Evolutionary conservation across 192 early-diverging fungal species (phyloP).

Genomic region (Coemansia sp.): DNA sequence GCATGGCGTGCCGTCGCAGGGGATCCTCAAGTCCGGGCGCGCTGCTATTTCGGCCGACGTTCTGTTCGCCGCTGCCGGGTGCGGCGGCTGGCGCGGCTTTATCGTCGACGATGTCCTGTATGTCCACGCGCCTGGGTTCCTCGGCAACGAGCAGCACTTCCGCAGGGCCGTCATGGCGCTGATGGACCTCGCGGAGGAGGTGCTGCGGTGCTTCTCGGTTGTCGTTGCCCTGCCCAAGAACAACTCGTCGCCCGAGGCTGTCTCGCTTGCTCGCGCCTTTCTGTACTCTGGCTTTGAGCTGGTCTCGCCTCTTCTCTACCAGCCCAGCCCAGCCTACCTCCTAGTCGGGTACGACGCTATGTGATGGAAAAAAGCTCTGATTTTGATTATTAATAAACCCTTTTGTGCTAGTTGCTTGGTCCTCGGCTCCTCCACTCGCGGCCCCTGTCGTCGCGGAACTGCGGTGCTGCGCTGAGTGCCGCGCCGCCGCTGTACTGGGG

Average conservation of each 20-base stretch:
- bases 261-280: conserved; percentile 61
- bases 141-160: conserved; percentile 37
- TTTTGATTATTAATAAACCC: neutral
- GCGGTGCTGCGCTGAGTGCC: conserved; percentile 29
- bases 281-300: conserved; percentile 68
- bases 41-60: conserved; percentile 27
- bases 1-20: conserved; percentile 47
- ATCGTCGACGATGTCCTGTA: conserved; percentile 43
- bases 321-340: conserved; percentile 57
- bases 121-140: conserved; percentile 30
- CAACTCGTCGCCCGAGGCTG: conserved; percentile 17
- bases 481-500: neutral
- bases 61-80: conserved; percentile 16
- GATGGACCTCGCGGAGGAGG: conserved; percentile 57
- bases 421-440: conserved; percentile 12
- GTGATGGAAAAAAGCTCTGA: conserved; percentile 15
- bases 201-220: conserved; percentile 35
- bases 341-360: conserved; percentile 64
- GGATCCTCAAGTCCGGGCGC: conserved; percentile 33
- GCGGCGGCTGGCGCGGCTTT: conserved; percentile 47
- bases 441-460: conserved; percentile 14
- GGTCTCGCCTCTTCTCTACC: conserved; percentile 60
- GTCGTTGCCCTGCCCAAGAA: conserved; percentile 44
- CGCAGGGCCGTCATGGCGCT: conserved; percentile 49
- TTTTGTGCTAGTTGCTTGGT: neutral